These are phyloP conservation scores for Gymnopilus junonius DNA, from an alignment of 768 basidiomycete species.

Conservation along the genomic window DNA sequence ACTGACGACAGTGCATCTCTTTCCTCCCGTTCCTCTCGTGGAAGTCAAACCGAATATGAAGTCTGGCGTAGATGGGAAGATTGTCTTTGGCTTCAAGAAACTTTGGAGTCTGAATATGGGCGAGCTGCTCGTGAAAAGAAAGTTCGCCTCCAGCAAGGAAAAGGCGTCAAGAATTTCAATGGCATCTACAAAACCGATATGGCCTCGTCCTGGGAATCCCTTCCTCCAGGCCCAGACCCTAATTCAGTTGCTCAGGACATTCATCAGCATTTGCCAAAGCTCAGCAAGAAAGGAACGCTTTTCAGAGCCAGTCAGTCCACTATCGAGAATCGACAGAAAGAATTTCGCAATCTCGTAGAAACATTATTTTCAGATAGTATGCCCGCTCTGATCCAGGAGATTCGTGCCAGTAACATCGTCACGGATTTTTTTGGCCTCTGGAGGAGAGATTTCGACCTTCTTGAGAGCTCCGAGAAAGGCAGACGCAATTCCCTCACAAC, in stretches of 20 bases:
- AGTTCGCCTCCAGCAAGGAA: constrained; percentile 67
- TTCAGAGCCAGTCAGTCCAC: constrained; percentile 74
- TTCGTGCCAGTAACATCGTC: constrained; percentile 58
- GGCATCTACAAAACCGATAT: constrained; percentile 70
- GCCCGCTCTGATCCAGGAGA: constrained; percentile 68
- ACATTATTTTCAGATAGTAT: constrained; percentile 63
- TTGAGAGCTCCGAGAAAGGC: constrained; percentile 41
- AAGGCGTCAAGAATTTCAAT: constrained; percentile 72
- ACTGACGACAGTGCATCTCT: constrained; percentile 42
- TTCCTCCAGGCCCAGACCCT: constrained; percentile 84
- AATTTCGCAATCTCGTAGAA: constrained; percentile 62
- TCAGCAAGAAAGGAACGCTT: constrained; percentile 73
- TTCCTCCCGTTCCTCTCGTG: constrained; percentile 41
- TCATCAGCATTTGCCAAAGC: constrained; percentile 65
- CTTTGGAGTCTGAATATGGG: constrained; percentile 67
- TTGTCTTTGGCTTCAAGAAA: constrained; percentile 76
- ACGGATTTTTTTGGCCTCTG: constrained; percentile 83
- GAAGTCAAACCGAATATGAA: constrained; percentile 58
- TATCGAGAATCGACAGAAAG: constrained; percentile 62
- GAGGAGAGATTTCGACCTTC: constrained; percentile 71
- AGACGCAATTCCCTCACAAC: constrained; percentile 51
- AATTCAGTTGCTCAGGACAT: constrained; percentile 72
- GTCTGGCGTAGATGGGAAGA: constrained; percentile 87
- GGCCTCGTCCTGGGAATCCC: constrained; percentile 84
- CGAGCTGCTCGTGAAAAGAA: constrained; percentile 70